Conservation (phyloP, 805 yeast genomes). For the Myxozyma melibiosi region DNA sequence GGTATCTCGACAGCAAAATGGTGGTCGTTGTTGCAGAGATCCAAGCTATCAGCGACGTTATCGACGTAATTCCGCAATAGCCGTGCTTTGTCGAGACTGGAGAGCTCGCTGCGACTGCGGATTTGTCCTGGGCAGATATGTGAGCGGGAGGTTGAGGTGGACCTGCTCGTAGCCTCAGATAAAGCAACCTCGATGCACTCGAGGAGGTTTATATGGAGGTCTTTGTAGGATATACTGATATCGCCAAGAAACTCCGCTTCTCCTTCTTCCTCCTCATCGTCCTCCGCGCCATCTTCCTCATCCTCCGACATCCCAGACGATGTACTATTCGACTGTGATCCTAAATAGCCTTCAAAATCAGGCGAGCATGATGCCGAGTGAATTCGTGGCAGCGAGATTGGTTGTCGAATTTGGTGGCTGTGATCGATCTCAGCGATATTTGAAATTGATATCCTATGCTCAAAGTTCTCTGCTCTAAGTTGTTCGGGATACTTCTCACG, state of each 20-base stretch:
- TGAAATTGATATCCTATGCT: background rate
- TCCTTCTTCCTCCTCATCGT: too few species aligned
- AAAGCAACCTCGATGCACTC: background rate
- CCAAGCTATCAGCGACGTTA: conserved; percentile 47
- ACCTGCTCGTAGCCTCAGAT: too few species aligned
- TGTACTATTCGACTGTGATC: background rate
- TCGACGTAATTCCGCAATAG: conserved; percentile 41
- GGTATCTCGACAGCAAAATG: conserved; percentile 44
- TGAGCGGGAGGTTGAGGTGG: too few species aligned
- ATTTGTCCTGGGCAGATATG: background rate
- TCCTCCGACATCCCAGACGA: background rate
- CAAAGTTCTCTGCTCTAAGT: too few species aligned
- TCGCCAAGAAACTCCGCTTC: too few species aligned
- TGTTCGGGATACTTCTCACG: too few species aligned
- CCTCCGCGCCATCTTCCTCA: background rate
- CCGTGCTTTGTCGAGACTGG: background rate
- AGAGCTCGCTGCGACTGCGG: background rate
- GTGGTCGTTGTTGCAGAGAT: conserved; percentile 40
- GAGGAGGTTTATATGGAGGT: background rate
- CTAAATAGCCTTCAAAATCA: background rate
- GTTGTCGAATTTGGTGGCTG: background rate
- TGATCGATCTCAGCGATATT: conserved; percentile 1
- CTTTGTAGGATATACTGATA: background rate
- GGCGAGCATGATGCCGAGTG: background rate
- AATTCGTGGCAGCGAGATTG: background rate